Conservation (phyloP, 2,329 filamentous ascomycete species). For the Tolypocladium pustulatum region DNA sequence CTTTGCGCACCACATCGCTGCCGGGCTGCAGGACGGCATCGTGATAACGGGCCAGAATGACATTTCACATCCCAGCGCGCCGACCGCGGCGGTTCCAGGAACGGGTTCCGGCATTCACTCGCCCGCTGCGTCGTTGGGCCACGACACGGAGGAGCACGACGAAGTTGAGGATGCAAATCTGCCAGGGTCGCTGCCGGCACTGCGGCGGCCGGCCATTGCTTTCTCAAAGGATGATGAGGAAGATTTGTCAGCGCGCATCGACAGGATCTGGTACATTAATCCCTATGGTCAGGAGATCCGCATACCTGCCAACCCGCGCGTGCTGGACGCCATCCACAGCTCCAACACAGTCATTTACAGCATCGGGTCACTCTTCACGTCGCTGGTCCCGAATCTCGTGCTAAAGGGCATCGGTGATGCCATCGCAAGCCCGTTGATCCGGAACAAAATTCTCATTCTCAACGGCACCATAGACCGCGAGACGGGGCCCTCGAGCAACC, state of each 20-base stretch:
- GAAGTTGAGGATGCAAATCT: slow-evolving; percentile 69
- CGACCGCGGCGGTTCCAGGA: slow-evolving; percentile 34
- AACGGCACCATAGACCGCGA: slow-evolving; percentile 82
- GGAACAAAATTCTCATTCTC: slow-evolving; percentile 71
- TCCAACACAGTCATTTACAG: slow-evolving; percentile 73
- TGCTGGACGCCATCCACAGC: slow-evolving; percentile 54
- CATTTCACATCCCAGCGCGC: slow-evolving; percentile 72
- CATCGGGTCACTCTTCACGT: slow-evolving; percentile 90
- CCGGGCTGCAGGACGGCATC: slow-evolving; percentile 63
- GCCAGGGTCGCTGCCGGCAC: slow-evolving; percentile 67
- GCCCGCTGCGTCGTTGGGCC: slow-evolving; percentile 22
- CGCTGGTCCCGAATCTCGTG: slow-evolving; percentile 72
- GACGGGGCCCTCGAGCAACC: slow-evolving; percentile 57
- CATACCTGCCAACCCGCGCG: slow-evolving; percentile 72
- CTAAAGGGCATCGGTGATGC: slow-evolving; percentile 62
- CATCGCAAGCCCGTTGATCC: slow-evolving; percentile 28
- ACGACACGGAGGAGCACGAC: slow-evolving; percentile 47
- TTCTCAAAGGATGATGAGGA: slow-evolving; percentile 71
- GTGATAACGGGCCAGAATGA: slow-evolving; percentile 86
- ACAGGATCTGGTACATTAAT: slow-evolving; percentile 92
- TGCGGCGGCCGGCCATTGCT: slow-evolving; percentile 70
- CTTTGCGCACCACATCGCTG: slow-evolving; percentile 90
- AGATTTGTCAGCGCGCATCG: slow-evolving; percentile 67
- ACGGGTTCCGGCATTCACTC: slow-evolving; percentile 15
- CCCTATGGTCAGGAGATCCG: slow-evolving; percentile 95